Percentiles rank a stretch among this genome's conserved stretches.
phyloP scores from a whole-genome alignment of 2,329 filamentous ascomycete species.

The Rhinocladiella similis region DNA sequence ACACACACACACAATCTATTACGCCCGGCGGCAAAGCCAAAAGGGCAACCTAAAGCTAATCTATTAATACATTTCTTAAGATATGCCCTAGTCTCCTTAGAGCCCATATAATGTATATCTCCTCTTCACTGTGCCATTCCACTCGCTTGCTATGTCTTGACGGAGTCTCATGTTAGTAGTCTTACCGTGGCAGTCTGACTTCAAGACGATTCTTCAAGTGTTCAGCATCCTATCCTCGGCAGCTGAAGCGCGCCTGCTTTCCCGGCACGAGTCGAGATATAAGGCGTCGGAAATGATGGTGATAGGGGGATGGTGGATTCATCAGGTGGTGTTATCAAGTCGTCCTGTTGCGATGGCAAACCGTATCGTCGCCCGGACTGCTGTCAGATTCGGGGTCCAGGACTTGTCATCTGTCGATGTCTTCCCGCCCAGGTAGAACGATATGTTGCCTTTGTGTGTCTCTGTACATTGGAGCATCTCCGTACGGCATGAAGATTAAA shows the following conservation, averaged over 20 bases:
- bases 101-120: slow-evolving; percentile 31
- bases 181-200: slow-evolving; percentile 33
- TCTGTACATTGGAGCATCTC: slow-evolving; percentile 30
- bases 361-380: slow-evolving; percentile 33
- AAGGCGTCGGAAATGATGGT: slow-evolving; percentile 9
- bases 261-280: slow-evolving; percentile 28
- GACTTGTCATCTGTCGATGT: slow-evolving; percentile 21
- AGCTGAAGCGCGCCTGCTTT: slow-evolving; percentile 37
- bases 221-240: slow-evolving; percentile 38
- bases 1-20: slow-evolving; percentile 16
- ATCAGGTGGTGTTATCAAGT: slow-evolving; percentile 19
- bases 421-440: slow-evolving; percentile 34
- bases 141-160: slow-evolving; percentile 25
- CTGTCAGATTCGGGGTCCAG: slow-evolving; percentile 34
- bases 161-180: slow-evolving; percentile 32
- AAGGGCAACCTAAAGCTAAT: slow-evolving; percentile 8
- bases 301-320: slow-evolving; percentile 27
- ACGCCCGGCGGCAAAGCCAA: slow-evolving; percentile 7
- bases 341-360: slow-evolving; percentile 34
- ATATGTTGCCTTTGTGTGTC: slow-evolving; percentile 30
- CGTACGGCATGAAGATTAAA: too few relatives aligned
- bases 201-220: slow-evolving; percentile 38
- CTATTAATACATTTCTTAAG: slow-evolving; percentile 3
- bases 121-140: slow-evolving; percentile 26
- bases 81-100: slow-evolving; percentile 27